Conservation (phyloP, 768 basidiomycete genomes). For the Punctularia strigosozonata region DNA sequence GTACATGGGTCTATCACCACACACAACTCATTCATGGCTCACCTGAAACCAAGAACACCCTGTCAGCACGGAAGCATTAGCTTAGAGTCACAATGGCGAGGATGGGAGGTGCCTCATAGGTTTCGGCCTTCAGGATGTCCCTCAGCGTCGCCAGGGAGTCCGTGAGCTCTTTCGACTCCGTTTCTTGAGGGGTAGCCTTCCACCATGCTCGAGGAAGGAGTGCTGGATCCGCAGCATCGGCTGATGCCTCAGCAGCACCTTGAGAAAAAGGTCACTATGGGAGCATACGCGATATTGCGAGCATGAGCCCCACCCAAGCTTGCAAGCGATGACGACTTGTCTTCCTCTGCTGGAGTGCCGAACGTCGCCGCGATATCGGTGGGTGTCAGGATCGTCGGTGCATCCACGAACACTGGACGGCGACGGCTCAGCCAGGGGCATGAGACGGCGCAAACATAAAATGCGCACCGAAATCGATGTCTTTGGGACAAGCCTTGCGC, state of each 20-base stretch:
- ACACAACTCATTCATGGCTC: conserved; percentile 4
- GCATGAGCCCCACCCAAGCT: too few relatives aligned
- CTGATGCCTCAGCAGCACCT: conserved; percentile 25
- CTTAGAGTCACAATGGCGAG: conserved; percentile 1
- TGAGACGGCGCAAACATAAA: background rate
- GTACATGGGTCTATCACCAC: conserved; percentile 1
- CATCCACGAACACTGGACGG: conserved; percentile 59
- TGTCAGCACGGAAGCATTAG: conserved; percentile 15
- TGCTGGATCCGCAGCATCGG: conserved; percentile 32
- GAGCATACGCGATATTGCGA: too few relatives aligned
- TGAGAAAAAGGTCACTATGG: too few relatives aligned
- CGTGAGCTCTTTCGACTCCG: conserved; percentile 40
- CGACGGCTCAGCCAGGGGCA: background rate
- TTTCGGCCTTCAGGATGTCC: conserved; percentile 44
- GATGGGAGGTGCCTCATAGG: conserved; percentile 43
- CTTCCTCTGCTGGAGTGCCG: conserved; percentile 12
- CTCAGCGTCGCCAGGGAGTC: conserved; percentile 42
- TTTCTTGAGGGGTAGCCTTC: conserved; percentile 40
- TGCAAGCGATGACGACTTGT: conserved; percentile 16
- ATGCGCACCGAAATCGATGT: conserved; percentile 51
- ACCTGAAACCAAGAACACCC: conserved; percentile 81
- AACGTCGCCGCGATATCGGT: conserved; percentile 37
- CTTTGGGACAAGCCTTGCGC: conserved; percentile 54
- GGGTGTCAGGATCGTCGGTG: conserved; percentile 53
- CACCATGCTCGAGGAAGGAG: conserved; percentile 64